Evolutionary conservation across 1,284 basidiomycete genomes (phyloP).

Genomic region (Fomitopsis betulina): DNA sequence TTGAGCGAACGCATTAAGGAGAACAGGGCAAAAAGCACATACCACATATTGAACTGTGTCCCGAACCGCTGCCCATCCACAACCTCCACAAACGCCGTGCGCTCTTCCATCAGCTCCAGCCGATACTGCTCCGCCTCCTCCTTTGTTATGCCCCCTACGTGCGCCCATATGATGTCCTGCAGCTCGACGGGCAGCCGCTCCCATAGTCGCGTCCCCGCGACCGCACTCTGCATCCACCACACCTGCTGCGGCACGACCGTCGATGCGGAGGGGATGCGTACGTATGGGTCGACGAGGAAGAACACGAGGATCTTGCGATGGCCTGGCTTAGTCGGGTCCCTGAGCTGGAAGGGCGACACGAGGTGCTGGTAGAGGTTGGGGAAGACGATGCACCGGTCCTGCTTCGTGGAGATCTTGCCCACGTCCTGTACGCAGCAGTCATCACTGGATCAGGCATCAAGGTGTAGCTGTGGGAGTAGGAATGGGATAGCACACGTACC

Average conservation of each 20-base stretch:
- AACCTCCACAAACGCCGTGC: constrained; percentile 6
- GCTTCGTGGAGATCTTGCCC: constrained; percentile 17
- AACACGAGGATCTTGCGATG: constrained; percentile 29
- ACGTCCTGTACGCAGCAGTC: constrained; percentile 5
- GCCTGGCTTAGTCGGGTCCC: constrained; percentile 25
- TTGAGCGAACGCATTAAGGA: not conserved
- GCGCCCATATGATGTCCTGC: constrained; percentile 5
- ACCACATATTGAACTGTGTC: constrained; percentile 14
- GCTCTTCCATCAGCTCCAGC: constrained; percentile 14
- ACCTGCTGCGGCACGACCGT: constrained; percentile 1
- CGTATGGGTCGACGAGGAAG: constrained; percentile 29
- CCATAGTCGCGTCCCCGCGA: constrained; percentile 20
- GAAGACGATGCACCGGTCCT: constrained; percentile 26
- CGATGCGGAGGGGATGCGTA: not conserved
- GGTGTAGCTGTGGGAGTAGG: constrained; percentile 6
- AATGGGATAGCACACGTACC: constrained; percentile 1
- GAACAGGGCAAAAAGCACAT: not conserved
- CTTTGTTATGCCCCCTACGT: constrained; percentile 2
- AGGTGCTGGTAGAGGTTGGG: constrained; percentile 32
- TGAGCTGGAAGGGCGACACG: constrained; percentile 27
- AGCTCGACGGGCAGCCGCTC: constrained; percentile 8
- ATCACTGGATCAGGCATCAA: constrained; percentile 3
- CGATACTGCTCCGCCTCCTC: constrained; percentile 12
- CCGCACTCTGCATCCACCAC: constrained; percentile 18
- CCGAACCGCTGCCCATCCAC: constrained; percentile 12